phyloP scores from a whole-genome alignment of 495 filamentous ascomycete species.

The Pseudotulostoma volvatum region DNA sequence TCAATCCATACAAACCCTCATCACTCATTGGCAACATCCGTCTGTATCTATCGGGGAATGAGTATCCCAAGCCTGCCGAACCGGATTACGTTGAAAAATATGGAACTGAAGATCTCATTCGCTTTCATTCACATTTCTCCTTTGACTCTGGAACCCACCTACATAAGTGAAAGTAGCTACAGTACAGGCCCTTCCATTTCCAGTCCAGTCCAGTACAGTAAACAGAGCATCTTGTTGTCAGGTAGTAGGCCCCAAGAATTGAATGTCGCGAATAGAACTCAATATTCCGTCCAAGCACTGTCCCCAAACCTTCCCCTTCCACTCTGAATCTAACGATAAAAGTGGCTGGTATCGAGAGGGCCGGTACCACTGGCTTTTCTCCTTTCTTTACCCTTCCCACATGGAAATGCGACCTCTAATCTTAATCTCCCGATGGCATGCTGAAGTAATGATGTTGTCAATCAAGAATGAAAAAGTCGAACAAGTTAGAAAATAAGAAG shows the following conservation, averaged over 20 bases:
- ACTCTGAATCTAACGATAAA: background rate
- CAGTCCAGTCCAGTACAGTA: background rate
- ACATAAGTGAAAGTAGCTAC: background rate
- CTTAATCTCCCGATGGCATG: background rate
- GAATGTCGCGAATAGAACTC: background rate
- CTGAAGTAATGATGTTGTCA: slow-evolving; percentile 1
- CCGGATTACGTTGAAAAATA: too few relatives aligned
- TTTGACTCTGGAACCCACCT: background rate
- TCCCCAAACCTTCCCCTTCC: slow-evolving; percentile 4
- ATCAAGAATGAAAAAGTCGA: background rate
- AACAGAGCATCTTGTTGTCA: background rate
- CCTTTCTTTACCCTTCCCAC: background rate
- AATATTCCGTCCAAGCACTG: background rate
- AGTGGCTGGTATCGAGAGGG: slow-evolving; percentile 4
- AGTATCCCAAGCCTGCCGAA: too few relatives aligned
- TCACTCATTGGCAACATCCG: too few relatives aligned
- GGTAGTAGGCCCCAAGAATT: background rate
- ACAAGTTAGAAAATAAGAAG: slow-evolving; percentile 1
- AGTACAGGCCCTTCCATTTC: background rate
- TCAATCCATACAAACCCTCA: too few relatives aligned
- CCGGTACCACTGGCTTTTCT: slow-evolving; percentile 2
- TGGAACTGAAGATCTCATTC: background rate
- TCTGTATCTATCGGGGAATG: too few relatives aligned
- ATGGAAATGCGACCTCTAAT: slow-evolving; percentile 2
- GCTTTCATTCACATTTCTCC: background rate